Evolutionary conservation across 192 early-diverging fungal species (phyloP), one percentile per base, ranked within the genome.

Genomic region (Chytriomyces hyalinus): DNA sequence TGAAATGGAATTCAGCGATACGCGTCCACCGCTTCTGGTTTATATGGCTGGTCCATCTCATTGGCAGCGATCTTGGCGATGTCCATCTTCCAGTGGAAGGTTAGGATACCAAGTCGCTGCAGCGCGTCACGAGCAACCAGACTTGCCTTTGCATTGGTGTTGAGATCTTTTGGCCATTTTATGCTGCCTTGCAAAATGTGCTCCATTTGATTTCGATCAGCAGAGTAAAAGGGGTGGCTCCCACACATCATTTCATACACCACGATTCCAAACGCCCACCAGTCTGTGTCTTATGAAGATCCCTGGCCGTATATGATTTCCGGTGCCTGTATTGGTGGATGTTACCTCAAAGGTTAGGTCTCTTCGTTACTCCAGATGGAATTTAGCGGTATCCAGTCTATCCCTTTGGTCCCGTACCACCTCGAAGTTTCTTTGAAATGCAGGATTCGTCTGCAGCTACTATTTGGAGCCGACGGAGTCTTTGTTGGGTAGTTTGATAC

Each of bases 231-330:
- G 8, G 87, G 87, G 66, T 88, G 87, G 65, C 67, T 84, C 20
- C 79, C 87, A 74, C 84, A 88, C 20, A 88, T 73, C 87, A 88
- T 87, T 65, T 90, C 86, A 76, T 84, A 90, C 13, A 83, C 0
- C 7, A 90, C 82, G 1, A 88, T 83, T 24, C 88, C 88, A 28
- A 81, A 83, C 0, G 88, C 88, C 88, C 88, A 90, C 77, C 87
- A 88, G 60, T 89, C 88, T 49, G 83, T 79, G 13, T 84, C 80
- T 49, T 66, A 85, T 36, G 83, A 78, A 65, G 85, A 70, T 8
- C 77, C 77, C 49, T 73, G 70, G 49, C 85, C 87, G 28, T 80
- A 28, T 28, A 89, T 60, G 45, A 87, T 81, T 73, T 89, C 88
- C 48, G 88, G 88, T 6, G 88, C 85, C 81, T 76, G 44, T 13